Conservation (phyloP, 2,329 filamentous ascomycete species). For the Ascochyta koolunga region DNA sequence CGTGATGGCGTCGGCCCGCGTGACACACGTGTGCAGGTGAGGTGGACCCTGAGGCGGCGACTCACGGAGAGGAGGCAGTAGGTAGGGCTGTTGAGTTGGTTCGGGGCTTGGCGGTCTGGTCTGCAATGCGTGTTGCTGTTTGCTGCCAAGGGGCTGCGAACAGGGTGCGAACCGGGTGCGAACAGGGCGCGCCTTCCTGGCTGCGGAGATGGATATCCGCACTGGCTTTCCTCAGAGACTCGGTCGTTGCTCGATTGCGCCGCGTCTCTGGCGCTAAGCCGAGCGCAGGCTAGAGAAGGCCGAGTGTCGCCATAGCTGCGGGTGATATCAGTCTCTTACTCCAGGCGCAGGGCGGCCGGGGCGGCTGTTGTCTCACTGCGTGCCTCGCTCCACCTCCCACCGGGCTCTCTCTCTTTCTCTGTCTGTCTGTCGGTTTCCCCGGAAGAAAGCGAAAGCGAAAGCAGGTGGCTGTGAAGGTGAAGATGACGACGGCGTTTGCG, state of each 20-base stretch:
- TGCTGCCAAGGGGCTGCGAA: neutral
- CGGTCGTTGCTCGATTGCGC: too few species aligned
- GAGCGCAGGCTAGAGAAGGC: slow-evolving; percentile 24
- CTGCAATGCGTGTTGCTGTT: neutral
- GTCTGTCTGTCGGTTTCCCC: too few species aligned
- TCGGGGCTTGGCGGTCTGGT: too few species aligned
- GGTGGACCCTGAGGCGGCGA: slow-evolving; percentile 16
- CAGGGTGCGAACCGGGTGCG: too few species aligned
- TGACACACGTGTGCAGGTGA: slow-evolving; percentile 2
- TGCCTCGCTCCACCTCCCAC: neutral
- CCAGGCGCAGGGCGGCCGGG: slow-evolving; percentile 10
- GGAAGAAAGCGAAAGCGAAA: too few species aligned
- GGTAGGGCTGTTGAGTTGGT: too few species aligned
- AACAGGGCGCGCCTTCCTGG: too few species aligned
- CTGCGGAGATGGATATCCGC: too few species aligned
- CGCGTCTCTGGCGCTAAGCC: slow-evolving; percentile 20
- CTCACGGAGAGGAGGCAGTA: neutral
- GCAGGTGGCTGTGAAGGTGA: neutral
- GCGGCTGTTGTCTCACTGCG: neutral
- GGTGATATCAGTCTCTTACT: slow-evolving; percentile 27
- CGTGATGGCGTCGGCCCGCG: slow-evolving; percentile 10
- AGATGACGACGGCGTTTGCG: slow-evolving; percentile 32
- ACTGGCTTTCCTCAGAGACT: too few species aligned
- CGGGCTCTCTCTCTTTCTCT: too few species aligned
- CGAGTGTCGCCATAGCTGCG: slow-evolving; percentile 13